Base-by-base conservation (phyloP, 768 basidiomycete species). In the Suillus lakei region DNA sequence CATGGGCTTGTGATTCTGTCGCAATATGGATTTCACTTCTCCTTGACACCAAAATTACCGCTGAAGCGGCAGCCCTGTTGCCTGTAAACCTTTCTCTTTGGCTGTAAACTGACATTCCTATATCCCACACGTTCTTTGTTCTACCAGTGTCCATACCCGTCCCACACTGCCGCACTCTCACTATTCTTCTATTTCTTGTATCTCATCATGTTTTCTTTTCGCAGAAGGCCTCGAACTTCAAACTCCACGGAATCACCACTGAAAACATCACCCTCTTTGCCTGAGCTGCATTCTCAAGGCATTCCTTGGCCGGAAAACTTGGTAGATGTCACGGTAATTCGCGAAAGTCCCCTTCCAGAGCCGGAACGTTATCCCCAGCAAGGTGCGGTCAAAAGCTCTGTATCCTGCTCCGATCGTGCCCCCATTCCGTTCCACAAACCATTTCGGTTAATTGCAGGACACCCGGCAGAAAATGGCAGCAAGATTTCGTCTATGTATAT, bases 271-370 rank as follows among this genome's bases (percentile, higher is more conserved):
- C 90, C 92, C 9, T 94, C 92, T 59, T 84, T 95, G 43, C 93
- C 93, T 64, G 88, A 92, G 72, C 84, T 95, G 69, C 83, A 80
- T 61, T 84, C 89, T 51, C 89, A 88, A 71, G 91, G 88, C 41
- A 91, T 93, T 44, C 90, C 90, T 64, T 95, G 93, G 93, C 93
- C 93, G 28, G 90, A 90, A 78, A 84, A 89, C 77, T 85, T 95
- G 41, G 88, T 95, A 48, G 91, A 95, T 72, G 81, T 91, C 66
- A 81, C 85, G 46, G 85, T 87, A 65, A 85, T 92, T 65, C 85
- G 86, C 61, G 80, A 87, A 71, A 77, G 80, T 5, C 74, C 79
- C n/a, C 66, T 70, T 44, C 56, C 70, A 44, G 13, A 58, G 62
- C 66, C 74, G 75, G 64, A 75, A 77, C 71, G 78, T 79, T 60